Evolutionary conservation across 2,329 filamentous ascomycete genomes (phyloP).

Genomic region (Calonectria crousiana): DNA sequence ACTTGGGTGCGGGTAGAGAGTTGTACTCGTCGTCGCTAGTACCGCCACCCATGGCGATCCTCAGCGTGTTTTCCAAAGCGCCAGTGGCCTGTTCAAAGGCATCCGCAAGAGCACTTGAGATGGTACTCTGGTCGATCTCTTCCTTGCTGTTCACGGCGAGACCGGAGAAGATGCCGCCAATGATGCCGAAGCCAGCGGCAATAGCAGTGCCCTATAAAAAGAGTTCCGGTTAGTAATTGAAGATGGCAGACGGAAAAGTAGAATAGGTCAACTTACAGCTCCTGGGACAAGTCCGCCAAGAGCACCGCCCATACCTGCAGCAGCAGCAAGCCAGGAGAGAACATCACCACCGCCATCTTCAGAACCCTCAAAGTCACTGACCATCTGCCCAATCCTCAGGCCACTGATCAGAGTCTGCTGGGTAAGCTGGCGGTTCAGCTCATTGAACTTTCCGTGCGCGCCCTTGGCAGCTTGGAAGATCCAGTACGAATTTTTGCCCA

Average conservation of each 20-base stretch:
- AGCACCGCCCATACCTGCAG: neutral
- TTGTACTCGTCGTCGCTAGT: neutral
- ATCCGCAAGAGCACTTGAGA: neutral
- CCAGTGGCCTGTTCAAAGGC: neutral
- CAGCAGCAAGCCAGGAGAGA: constrained; percentile 1
- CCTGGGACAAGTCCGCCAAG: neutral
- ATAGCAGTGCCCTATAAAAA: neutral
- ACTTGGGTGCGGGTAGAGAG: neutral
- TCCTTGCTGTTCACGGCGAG: neutral
- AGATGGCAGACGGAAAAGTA: neutral
- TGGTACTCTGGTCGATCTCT: neutral
- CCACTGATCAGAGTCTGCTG: constrained; percentile 12
- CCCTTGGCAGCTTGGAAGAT: constrained; percentile 21
- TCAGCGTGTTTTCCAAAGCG: neutral
- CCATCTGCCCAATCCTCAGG: neutral
- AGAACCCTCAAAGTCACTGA: neutral
- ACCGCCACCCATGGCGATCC: neutral
- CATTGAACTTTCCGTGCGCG: constrained; percentile 14
- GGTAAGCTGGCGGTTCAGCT: constrained; percentile 15
- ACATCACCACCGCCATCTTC: neutral
- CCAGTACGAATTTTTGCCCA: constrained; percentile 17
- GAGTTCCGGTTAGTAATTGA: neutral
- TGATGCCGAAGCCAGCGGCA: neutral
- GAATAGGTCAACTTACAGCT: neutral
- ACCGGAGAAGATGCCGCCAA: neutral